phyloP scores from a whole-genome alignment of 345 rosid species.

The Streptanthus diversifolius region DNA sequence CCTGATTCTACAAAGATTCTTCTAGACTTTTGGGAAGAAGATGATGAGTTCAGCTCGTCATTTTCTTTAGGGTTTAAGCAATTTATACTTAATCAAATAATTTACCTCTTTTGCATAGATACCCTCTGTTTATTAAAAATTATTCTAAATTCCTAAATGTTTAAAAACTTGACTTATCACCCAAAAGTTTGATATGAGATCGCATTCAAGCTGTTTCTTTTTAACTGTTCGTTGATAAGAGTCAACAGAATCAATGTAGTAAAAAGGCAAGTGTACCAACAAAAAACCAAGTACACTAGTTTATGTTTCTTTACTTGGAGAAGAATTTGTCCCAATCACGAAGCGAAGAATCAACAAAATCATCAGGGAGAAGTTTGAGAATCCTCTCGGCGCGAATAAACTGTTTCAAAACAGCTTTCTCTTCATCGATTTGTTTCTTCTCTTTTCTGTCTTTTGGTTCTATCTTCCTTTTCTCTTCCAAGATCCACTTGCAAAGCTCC shows the following conservation, averaged over 20 bases:
- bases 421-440: constrained; percentile 54
- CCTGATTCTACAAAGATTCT: neutral
- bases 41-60: constrained; percentile 10
- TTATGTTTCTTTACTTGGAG: constrained; percentile 24
- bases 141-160: neutral
- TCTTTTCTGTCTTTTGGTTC: constrained; percentile 49
- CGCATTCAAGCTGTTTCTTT: neutral
- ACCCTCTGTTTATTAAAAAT: neutral
- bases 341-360: constrained; percentile 29
- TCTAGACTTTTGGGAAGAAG: neutral
- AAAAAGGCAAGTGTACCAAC: constrained; percentile 17
- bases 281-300: constrained; percentile 17
- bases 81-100: neutral
- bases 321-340: constrained; percentile 31
- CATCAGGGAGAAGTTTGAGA: constrained; percentile 45
- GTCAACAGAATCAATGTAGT: constrained; percentile 12
- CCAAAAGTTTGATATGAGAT: constrained; percentile 4
- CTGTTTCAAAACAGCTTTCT: constrained; percentile 67
- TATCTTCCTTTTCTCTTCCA: constrained; percentile 69
- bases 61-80: constrained; percentile 31
- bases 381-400: constrained; percentile 52
- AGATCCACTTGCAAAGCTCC: constrained; percentile 66
- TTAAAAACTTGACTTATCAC: neutral
- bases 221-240: constrained; percentile 13
- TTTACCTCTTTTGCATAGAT: neutral